Evolutionary conservation across 2,329 filamentous ascomycete genomes (phyloP).

Genomic region (Colletotrichum viniferum): DNA sequence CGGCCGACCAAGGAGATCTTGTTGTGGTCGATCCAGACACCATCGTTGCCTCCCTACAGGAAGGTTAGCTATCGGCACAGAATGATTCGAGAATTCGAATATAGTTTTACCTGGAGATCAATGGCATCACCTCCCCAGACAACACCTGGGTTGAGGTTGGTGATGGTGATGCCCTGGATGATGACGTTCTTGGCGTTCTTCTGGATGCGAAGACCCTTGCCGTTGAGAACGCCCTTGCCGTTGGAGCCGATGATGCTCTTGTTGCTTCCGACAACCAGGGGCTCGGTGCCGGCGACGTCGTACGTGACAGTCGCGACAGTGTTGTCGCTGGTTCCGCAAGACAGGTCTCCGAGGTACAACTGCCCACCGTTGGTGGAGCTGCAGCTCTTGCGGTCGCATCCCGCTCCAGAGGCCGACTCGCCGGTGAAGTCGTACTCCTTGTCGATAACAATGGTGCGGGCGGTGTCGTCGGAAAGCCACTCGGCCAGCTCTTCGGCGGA

Average conservation of each 20-base stretch:
- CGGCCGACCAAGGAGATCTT: slow-evolving; percentile 45
- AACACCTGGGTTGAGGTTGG: slow-evolving; percentile 43
- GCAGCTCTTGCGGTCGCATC: slow-evolving; percentile 28
- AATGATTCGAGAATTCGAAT: background rate
- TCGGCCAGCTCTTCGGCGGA: slow-evolving; percentile 47
- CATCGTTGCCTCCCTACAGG: slow-evolving; percentile 30
- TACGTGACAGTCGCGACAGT: slow-evolving; percentile 30
- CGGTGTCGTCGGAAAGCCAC: slow-evolving; percentile 29
- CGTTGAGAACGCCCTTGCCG: slow-evolving; percentile 31
- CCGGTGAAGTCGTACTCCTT: slow-evolving; percentile 32
- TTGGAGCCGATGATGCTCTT: slow-evolving; percentile 30
- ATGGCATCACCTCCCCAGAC: slow-evolving; percentile 44
- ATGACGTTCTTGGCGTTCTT: slow-evolving; percentile 52
- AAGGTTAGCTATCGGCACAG: background rate
- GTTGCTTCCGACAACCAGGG: slow-evolving; percentile 30
- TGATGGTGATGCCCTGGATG: slow-evolving; percentile 53
- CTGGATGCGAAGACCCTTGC: slow-evolving; percentile 49
- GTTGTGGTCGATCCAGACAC: slow-evolving; percentile 38
- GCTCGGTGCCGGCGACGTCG: slow-evolving; percentile 26
- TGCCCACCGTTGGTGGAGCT: slow-evolving; percentile 28
- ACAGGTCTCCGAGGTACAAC: slow-evolving; percentile 17
- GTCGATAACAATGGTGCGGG: slow-evolving; percentile 28
- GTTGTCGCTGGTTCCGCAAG: slow-evolving; percentile 19
- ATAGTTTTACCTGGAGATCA: background rate
- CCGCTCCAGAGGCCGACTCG: slow-evolving; percentile 24